Evolutionary conservation across 2,329 filamentous ascomycete species (phyloP), one percentile per base, ranked within the genome.

Genomic region (Dactylellina parvicollis): DNA sequence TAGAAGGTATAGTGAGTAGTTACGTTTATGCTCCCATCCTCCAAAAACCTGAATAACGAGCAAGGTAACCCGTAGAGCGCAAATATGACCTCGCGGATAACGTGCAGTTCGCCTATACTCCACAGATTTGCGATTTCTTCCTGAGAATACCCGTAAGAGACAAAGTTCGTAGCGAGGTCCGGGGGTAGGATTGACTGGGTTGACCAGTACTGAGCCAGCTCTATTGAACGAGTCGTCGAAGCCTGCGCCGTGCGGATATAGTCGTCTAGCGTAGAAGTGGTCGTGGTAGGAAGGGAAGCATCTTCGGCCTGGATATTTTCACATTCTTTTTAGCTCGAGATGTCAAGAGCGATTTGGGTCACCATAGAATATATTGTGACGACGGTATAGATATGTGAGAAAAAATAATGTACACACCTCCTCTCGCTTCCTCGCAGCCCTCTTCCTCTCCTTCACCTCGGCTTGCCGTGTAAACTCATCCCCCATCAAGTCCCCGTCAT

Each of bases 61-160:
- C 90, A 94, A 4, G 88, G 86, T 2, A 95, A 82, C 0, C 93
- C 93, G 60, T 88, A 86, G 0, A 98, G 85, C 91, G 97, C 96
- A 77, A 92, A 94, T 0, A 97, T 83, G 0, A 88, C 86, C 78
- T 98, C 92, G 50, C 92, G 87, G 24, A 93, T 82, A 9, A 89
- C 83, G 75, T 93, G 88, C 0, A 90, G 82, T 79, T 96, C 93
- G 0, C 90, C 86, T 4, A 94, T 82, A 1, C 80, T 77, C 61
- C 75, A 72, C 0, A 72, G 26, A 8, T 72, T 52, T 5, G 40
- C 44, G 16, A 72, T 65, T 42, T 72, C 67, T 2, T 57, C 34
- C 34, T 64, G 42, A 1, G 67, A 50, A 38, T 56, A 64, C 0
- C 67, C 67, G 34, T 72, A 72, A 9, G 67, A 72, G 22, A 72